Percentiles rank a stretch among this genome's conserved stretches.
phyloP scores from a whole-genome alignment of 208 protist species.

The Leishmania aethiopica region DNA sequence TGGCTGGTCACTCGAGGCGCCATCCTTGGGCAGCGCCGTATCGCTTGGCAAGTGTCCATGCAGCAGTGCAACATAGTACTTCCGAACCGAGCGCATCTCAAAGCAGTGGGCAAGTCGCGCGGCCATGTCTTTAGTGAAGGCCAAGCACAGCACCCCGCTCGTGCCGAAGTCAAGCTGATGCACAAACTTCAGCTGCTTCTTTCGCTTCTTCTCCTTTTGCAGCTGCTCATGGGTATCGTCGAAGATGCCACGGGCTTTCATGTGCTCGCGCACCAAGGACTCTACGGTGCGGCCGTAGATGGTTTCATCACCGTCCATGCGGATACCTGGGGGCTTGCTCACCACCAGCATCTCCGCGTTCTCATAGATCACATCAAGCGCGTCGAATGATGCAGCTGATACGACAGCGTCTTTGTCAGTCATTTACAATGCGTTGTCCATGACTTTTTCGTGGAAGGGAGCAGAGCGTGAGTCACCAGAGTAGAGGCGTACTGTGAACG shows the following conservation, averaged over 20 bases:
- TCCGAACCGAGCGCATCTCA: constrained; percentile 80
- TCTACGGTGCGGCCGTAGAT: constrained; percentile 47
- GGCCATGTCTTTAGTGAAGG: constrained; percentile 82
- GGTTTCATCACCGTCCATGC: constrained; percentile 72
- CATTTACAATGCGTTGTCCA: background rate
- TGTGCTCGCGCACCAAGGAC: constrained; percentile 49
- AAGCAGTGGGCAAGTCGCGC: constrained; percentile 82
- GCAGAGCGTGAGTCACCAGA: too few species aligned
- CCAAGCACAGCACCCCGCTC: constrained; percentile 88
- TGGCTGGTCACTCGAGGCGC: background rate
- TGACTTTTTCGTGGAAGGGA: background rate
- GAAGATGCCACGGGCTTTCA: constrained; percentile 37
- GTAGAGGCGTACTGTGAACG: background rate
- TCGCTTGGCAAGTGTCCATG: constrained; percentile 56
- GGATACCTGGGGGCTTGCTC: constrained; percentile 84
- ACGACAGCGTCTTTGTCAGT: background rate
- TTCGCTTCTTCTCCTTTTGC: constrained; percentile 31
- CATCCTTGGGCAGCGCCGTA: background rate
- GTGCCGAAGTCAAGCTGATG: constrained; percentile 93
- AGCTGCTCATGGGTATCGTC: constrained; percentile 33
- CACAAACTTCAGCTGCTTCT: constrained; percentile 85
- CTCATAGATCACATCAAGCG: constrained; percentile 50
- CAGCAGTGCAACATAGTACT: constrained; percentile 84
- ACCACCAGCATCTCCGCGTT: constrained; percentile 84
- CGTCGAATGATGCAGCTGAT: background rate